Evolutionary conservation across 2,329 filamentous ascomycete species (phyloP).

Genomic region (Hypoxylon sp.): DNA sequence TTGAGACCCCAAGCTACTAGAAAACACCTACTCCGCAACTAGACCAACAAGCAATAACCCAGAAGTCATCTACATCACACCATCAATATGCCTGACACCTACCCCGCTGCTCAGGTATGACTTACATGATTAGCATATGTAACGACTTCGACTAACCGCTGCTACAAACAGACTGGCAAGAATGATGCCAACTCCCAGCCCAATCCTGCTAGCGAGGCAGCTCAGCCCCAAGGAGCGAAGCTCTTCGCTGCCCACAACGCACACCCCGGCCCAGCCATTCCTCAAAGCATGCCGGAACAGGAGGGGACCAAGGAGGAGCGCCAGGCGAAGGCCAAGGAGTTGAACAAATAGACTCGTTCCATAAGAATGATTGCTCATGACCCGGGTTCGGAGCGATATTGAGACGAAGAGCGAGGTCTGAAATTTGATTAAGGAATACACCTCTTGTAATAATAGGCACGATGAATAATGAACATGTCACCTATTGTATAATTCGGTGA

Average conservation of each 20-base stretch:
- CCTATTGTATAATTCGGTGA: not conserved
- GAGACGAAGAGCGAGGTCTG: conserved; percentile 20
- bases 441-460: conserved; percentile 27
- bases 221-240: conserved; percentile 55
- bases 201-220: conserved; percentile 51
- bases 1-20: not conserved
- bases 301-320: conserved; percentile 78
- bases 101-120: conserved; percentile 43
- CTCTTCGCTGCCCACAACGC: conserved; percentile 64
- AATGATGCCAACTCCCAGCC: conserved; percentile 55
- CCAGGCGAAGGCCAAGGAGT: conserved; percentile 69
- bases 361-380: not conserved
- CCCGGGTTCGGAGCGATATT: conserved; percentile 13
- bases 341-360: conserved; percentile 66
- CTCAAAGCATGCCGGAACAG: conserved; percentile 65
- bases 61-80: conserved; percentile 13
- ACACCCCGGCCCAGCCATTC: conserved; percentile 68
- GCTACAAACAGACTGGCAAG: conserved; percentile 47
- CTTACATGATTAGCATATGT: conserved; percentile 2
- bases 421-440: conserved; percentile 11
- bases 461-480: conserved; percentile 12
- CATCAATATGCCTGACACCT: conserved; percentile 46
- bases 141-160: conserved; percentile 24
- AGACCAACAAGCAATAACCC: not conserved
- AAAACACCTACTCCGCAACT: conserved; percentile 6